Conservation (phyloP, 495 filamentous ascomycete genomes). For the Aspergillus conjunctus region DNA sequence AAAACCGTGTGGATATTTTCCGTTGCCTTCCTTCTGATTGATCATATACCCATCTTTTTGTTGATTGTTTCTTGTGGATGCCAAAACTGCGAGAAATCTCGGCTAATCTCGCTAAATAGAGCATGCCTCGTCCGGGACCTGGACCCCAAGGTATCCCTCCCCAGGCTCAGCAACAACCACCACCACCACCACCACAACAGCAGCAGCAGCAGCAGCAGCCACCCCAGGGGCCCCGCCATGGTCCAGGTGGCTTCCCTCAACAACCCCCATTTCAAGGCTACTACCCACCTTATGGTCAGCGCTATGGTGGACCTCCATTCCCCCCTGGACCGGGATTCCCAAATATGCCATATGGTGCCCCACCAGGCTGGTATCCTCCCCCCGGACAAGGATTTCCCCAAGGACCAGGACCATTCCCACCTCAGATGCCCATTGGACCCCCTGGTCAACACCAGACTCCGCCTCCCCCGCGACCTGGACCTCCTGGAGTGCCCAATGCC, state of each 20-base stretch:
- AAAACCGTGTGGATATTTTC: conserved; percentile 92
- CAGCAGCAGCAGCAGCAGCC: conserved; percentile 45
- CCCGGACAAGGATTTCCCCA: conserved; percentile 79
- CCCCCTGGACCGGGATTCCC: conserved; percentile 63
- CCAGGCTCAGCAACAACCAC: conserved; percentile 42
- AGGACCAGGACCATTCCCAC: conserved; percentile 59
- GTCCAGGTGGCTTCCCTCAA: conserved; percentile 52
- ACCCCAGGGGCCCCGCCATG: conserved; percentile 45
- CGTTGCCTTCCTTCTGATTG: conserved; percentile 99
- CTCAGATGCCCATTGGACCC: conserved; percentile 54
- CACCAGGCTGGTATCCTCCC: conserved; percentile 76
- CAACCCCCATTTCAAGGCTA: conserved; percentile 54
- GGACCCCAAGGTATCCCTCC: conserved; percentile 44
- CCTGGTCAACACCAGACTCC: conserved; percentile 51
- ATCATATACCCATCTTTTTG: conserved; percentile 31
- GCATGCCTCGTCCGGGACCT: conserved; percentile 43
- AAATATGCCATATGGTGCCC: conserved; percentile 64
- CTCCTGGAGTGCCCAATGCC: conserved; percentile 36
- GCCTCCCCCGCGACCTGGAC: conserved; percentile 44
- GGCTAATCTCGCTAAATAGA: conserved; percentile 30
- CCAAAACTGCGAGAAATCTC: neutral
- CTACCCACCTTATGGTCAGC: conserved; percentile 55
- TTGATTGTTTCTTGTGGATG: conserved; percentile 4
- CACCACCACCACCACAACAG: conserved; percentile 33
- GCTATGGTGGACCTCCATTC: conserved; percentile 62